These are phyloP conservation scores for Auricularia sp. DNA, from an alignment of 768 basidiomycete species.

Conservation along the genomic window DNA sequence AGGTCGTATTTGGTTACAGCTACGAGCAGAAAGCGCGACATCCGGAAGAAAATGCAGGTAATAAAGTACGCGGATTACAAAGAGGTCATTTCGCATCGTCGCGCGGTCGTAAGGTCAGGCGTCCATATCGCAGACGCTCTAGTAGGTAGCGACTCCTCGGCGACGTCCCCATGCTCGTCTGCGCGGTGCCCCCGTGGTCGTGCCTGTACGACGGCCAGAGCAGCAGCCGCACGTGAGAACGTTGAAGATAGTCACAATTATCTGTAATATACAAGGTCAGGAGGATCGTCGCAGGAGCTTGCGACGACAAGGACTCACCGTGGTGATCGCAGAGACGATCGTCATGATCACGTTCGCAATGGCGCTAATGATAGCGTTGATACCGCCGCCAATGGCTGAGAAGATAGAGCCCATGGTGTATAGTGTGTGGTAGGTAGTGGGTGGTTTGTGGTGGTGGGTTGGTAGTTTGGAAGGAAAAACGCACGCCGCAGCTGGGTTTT, in stretches of 20 bases:
- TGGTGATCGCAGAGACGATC: conserved; percentile 48
- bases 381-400: conserved; percentile 49
- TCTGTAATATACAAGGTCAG: conserved; percentile 25
- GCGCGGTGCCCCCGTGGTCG: background rate
- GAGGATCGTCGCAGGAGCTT: conserved; percentile 15
- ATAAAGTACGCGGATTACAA: background rate
- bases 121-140: background rate
- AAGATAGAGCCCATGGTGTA: conserved; percentile 41
- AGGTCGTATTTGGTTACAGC: too few relatives aligned
- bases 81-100: background rate
- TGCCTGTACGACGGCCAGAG: conserved; percentile 12
- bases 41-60: too few relatives aligned
- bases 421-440: too few relatives aligned
- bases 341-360: conserved; percentile 51
- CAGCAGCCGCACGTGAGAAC: conserved; percentile 35
- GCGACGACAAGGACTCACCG: conserved; percentile 23
- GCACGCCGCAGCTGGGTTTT: too few relatives aligned
- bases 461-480: too few relatives aligned
- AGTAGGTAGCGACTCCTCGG: background rate
- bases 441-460: too few relatives aligned
- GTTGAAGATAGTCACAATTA: conserved; percentile 57
- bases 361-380: conserved; percentile 50
- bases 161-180: background rate
- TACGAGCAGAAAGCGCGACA: too few relatives aligned
- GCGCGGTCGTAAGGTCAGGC: background rate